phyloP scores from a whole-genome alignment of 805 yeast genomes.

The Hanseniaspora meyeri region DNA sequence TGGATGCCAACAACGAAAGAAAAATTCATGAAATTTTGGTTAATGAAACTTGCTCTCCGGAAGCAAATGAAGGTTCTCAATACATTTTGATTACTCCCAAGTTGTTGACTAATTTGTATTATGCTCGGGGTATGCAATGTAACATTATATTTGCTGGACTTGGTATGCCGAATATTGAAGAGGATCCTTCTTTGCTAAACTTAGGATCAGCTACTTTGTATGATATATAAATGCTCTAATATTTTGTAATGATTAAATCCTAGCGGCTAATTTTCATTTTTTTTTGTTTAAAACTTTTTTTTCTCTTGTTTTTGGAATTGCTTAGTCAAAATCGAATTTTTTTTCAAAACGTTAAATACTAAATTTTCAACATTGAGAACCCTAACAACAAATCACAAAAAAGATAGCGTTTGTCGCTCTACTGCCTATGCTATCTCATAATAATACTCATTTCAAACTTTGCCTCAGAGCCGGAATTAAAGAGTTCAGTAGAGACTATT shows the following conservation, averaged over 20 bases:
- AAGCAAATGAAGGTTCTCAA: slow-evolving; percentile 42
- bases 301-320: background rate
- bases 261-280: too few relatives aligned
- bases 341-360: too few relatives aligned
- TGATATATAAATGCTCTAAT: slow-evolving; percentile 2
- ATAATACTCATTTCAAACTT: too few relatives aligned
- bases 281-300: background rate
- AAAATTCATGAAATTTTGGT: slow-evolving; percentile 77
- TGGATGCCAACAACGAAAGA: slow-evolving; percentile 89
- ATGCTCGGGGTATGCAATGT: slow-evolving; percentile 37
- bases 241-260: background rate
- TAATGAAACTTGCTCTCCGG: slow-evolving; percentile 57
- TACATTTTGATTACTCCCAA: slow-evolving; percentile 91
- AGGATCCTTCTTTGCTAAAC: slow-evolving; percentile 24
- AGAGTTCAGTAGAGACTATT: background rate
- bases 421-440: background rate
- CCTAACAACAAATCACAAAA: too few relatives aligned
- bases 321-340: too few relatives aligned
- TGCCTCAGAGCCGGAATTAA: background rate
- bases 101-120: slow-evolving; percentile 61
- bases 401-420: too few relatives aligned
- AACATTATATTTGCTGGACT: slow-evolving; percentile 57
- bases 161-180: slow-evolving; percentile 32
- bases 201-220: slow-evolving; percentile 30
- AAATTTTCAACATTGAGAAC: too few relatives aligned